phyloP scores from a whole-genome alignment of 495 filamentous ascomycete species.

The Neurospora hispaniola region DNA sequence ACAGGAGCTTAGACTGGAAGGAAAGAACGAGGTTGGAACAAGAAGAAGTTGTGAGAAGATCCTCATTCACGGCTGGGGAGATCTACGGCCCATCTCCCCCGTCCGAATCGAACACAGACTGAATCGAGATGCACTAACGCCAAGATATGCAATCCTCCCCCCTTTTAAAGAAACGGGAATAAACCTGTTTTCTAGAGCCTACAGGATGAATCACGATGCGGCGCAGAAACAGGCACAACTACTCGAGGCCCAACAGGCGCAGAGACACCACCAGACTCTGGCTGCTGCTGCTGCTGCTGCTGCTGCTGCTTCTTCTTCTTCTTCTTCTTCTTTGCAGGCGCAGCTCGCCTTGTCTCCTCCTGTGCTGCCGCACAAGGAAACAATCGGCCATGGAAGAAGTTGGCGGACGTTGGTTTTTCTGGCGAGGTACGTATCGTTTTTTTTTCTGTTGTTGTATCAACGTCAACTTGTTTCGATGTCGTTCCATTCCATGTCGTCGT shows the following conservation, averaged over 20 bases:
- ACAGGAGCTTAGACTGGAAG: neutral
- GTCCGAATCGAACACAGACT: neutral
- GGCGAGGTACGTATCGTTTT: neutral
- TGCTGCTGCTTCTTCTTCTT: neutral
- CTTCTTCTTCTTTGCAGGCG: neutral
- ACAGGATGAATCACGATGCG: neutral
- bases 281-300: too few species aligned
- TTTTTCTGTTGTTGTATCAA: too few species aligned
- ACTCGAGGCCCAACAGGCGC: neutral
- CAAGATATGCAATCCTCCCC: neutral
- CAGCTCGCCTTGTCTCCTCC: neutral
- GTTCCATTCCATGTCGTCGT: neutral
- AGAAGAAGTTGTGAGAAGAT: neutral
- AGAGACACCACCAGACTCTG: neutral
- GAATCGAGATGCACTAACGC: neutral
- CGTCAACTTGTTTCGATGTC: neutral
- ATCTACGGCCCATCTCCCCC: neutral
- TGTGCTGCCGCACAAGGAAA: neutral
- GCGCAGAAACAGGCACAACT: neutral
- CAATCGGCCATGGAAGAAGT: neutral
- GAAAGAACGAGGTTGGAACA: neutral
- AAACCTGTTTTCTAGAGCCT: neutral
- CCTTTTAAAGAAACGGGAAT: neutral
- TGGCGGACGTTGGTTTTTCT: neutral
- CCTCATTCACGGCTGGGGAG: neutral